Evolutionary conservation across 371 early-diverging fungal species (phyloP).

Genomic region (Mucor racemosus): DNA sequence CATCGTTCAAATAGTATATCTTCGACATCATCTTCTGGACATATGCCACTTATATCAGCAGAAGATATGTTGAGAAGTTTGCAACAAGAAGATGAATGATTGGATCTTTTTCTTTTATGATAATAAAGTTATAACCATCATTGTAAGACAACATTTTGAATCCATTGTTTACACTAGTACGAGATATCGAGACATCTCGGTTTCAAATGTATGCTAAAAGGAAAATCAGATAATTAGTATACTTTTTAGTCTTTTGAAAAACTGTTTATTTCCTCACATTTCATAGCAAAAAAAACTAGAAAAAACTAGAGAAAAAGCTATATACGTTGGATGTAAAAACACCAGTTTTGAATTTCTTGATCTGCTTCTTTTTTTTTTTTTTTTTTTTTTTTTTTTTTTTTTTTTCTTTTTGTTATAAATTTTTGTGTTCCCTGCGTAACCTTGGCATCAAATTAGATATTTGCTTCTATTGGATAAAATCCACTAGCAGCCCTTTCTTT

Average conservation of each 20-base stretch:
- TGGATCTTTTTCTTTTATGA: neutral
- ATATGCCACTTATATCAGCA: slow-evolving; percentile 28
- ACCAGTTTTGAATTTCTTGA: neutral
- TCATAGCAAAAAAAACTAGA: neutral
- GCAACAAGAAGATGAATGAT: slow-evolving; percentile 26
- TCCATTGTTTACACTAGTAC: too few relatives aligned
- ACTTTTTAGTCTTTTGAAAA: neutral
- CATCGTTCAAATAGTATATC: slow-evolving; percentile 3
- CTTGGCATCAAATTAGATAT: slow-evolving; percentile 11
- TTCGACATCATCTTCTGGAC: slow-evolving; percentile 8
- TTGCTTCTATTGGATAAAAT: neutral
- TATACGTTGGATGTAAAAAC: too few relatives aligned
- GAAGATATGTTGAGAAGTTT: slow-evolving; percentile 27
- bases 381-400: too few relatives aligned
- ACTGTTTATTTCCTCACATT: neutral
- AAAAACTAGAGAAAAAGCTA: too few relatives aligned
- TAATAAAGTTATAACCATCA: too few relatives aligned
- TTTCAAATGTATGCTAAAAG: too few relatives aligned
- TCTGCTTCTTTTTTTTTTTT: neutral
- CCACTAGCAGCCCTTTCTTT: neutral
- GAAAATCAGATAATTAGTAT: neutral
- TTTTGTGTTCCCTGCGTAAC: slow-evolving; percentile 2
- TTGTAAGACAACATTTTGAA: too few relatives aligned
- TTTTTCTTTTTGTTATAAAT: neutral
- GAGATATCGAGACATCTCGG: too few relatives aligned